Base-by-base conservation (phyloP, 345 rosid genomes). In the Gynandropsis gynandra region DNA sequence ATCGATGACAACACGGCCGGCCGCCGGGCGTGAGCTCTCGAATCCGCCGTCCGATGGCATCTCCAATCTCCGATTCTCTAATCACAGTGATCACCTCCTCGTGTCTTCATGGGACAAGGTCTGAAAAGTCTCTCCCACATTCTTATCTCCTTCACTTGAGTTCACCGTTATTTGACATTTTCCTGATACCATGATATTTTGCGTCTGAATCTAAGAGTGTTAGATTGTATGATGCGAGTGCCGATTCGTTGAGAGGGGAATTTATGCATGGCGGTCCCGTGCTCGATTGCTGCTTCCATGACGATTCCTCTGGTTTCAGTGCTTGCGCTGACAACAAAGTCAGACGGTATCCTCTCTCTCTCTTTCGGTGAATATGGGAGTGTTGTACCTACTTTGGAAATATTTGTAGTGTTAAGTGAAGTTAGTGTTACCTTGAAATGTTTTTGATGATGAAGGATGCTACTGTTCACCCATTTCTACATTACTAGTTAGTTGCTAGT, bases 81-180 rank as follows among this genome's bases (percentile, higher is more conserved):
- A 90, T 60, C 87, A 78, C 75, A 87, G 89, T 72, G 96, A 90
- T 60, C 81, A 82, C 72, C 75, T 90, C 20, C 96, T 90, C 56
- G 96, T 90, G 41, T 90, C 96, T 42, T 90, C 98, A 0, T 90
- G 98, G 98, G 98, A 90, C 70, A 90, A 82, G 94, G 97, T 86
- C 24, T 11, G 67, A 54, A 1, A 14, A 24, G 46, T 19, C 38
- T 3, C 21, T 29, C 12, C 9, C 48, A n/a, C 17, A 6, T 4
- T 14, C 4, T 18, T 12, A 16, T 12, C 20, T 18, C 34, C 38
- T 24, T 3, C 10, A 4, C 13, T 47, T 39, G 36, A 46, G n/a
- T 38, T 43, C 9, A 27, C 51, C 49, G 51, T 18, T 41, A 5
- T 33, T 33, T 47, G 9, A 16, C 46, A 29, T 53, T 2, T 54